Evolutionary conservation across 768 basidiomycete species (phyloP).

Genomic region (Sistotremastrum niveocremeum): DNA sequence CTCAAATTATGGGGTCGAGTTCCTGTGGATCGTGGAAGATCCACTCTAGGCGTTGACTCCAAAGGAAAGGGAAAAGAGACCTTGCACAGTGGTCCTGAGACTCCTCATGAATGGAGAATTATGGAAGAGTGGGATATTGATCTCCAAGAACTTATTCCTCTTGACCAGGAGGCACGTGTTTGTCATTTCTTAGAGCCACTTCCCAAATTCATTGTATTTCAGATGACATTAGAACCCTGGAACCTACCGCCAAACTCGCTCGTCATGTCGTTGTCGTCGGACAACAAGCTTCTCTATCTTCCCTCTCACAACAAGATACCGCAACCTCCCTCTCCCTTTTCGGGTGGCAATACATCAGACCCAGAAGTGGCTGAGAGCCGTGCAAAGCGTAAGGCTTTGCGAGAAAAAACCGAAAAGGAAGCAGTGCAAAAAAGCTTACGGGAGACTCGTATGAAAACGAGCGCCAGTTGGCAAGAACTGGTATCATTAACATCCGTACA

Average conservation of each 20-base stretch:
- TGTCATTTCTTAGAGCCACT: slow-evolving; percentile 1
- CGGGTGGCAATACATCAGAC: slow-evolving; percentile 11
- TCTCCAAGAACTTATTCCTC: slow-evolving; percentile 39
- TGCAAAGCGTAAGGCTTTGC: slow-evolving; percentile 3
- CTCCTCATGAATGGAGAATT: slow-evolving; percentile 41
- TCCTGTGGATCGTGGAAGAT: slow-evolving; percentile 8
- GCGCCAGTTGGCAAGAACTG: too few species aligned
- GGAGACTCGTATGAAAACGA: slow-evolving; percentile 19
- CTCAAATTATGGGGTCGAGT: slow-evolving; percentile 48
- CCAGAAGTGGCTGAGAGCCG: slow-evolving; percentile 5
- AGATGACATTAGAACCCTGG: slow-evolving; percentile 27
- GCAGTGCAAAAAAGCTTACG: slow-evolving; percentile 17
- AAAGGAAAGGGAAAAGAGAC: slow-evolving; percentile 34
- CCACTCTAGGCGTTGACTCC: slow-evolving; percentile 2
- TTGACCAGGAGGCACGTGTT: slow-evolving; percentile 48
- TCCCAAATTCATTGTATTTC: slow-evolving; percentile 3
- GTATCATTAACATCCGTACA: too few species aligned
- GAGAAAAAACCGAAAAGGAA: slow-evolving; percentile 5
- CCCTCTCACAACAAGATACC: slow-evolving; percentile 15
- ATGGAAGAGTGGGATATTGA: slow-evolving; percentile 57
- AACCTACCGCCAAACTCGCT: slow-evolving; percentile 63
- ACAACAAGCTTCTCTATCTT: slow-evolving; percentile 45
- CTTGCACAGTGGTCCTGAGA: slow-evolving; percentile 5
- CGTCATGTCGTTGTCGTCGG: slow-evolving; percentile 49
- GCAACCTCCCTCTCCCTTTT: slow-evolving; percentile 12